A percentile compares a stretch with the other conserved stretches of the same genome.
Evolutionary conservation across 441 rosid species (phyloP).

Genomic region (Populus hybrid): DNA sequence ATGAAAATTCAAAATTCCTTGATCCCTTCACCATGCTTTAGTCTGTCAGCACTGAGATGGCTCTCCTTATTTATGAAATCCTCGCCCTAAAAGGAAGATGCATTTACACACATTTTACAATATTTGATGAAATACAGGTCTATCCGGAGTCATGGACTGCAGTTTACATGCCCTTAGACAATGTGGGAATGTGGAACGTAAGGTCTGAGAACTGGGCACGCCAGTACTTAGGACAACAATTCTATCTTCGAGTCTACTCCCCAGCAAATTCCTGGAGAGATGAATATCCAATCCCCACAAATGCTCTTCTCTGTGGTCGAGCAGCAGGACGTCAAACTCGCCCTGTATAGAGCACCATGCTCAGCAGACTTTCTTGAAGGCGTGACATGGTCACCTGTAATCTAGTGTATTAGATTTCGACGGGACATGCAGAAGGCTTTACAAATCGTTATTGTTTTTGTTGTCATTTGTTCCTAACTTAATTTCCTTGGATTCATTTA

Average conservation of each 20-base stretch:
- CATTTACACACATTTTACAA: background rate
- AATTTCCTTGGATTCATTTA: background rate
- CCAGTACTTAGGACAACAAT: conserved; percentile 78
- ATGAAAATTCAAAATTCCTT: background rate
- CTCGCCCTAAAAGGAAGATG: background rate
- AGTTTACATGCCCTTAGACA: conserved; percentile 65
- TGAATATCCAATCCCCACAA: conserved; percentile 71
- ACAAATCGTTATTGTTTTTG: background rate
- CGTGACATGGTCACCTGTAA: conserved; percentile 7
- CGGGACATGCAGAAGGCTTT: too few relatives aligned
- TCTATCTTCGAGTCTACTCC: conserved; percentile 66
- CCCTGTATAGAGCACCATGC: conserved; percentile 9
- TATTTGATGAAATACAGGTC: conserved; percentile 40
- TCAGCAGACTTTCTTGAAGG: conserved; percentile 11
- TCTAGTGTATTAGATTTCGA: background rate
- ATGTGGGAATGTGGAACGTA: conserved; percentile 86
- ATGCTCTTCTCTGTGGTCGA: conserved; percentile 74
- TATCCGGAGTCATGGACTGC: conserved; percentile 90
- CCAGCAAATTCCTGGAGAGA: conserved; percentile 63
- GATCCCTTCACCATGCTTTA: background rate
- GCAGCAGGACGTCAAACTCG: conserved; percentile 45
- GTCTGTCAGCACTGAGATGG: background rate
- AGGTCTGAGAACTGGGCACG: conserved; percentile 74
- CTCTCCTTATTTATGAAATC: background rate
- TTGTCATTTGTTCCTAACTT: background rate